Evolutionary conservation across 2,329 filamentous ascomycete species (phyloP), one percentile per base, ranked within the genome.

Genomic region (Fusarium avenaceum): DNA sequence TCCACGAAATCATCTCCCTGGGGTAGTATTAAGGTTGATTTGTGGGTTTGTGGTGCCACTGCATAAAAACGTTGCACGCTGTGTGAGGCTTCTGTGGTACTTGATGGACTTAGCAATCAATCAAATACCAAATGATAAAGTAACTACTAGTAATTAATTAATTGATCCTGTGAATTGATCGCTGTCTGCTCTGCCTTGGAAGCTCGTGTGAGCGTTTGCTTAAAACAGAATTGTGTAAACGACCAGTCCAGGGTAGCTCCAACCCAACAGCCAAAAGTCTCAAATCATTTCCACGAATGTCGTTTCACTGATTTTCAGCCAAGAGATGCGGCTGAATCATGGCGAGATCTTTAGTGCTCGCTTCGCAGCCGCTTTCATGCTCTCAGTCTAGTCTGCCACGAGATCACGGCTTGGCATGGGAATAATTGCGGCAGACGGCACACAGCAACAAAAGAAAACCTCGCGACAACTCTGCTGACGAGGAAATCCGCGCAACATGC

Each of bases 271-370:
- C 19, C 24, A 15, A 38, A 17, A 17, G 32, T 17, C 15, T 35
- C 32, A 7, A 15, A 35, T 35, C 32, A 35, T 35, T 35, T 9
- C 9, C 17, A 9, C 7, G 35, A 38, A 38, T 30, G 22, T 46
- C 28, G 17, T 46, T 11, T 9, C 7, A 24, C 2, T 32, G 10
- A 47, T 46, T 59, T 42, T 20, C 42, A 59, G 61, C 60, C 61
- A 64, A 65, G 61, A 65, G 42, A 64, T 64, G 61, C 59, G 61
- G 61, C 61, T 64, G 46, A 64, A 44, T 30, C 59, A 64, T 64
- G 45, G 7, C 61, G 42, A 52, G 51, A 47, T 51, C 20, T 4
- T 3, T 65, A 48, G 61, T 59, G 46, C 7, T 52, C n/a, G 35
- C 30, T 13, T 47, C 20, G 58, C 17, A 45, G 45, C 14, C 50